Base-by-base conservation (phyloP, 371 early-diverging fungal species). In the Parasitella parasitica region DNA sequence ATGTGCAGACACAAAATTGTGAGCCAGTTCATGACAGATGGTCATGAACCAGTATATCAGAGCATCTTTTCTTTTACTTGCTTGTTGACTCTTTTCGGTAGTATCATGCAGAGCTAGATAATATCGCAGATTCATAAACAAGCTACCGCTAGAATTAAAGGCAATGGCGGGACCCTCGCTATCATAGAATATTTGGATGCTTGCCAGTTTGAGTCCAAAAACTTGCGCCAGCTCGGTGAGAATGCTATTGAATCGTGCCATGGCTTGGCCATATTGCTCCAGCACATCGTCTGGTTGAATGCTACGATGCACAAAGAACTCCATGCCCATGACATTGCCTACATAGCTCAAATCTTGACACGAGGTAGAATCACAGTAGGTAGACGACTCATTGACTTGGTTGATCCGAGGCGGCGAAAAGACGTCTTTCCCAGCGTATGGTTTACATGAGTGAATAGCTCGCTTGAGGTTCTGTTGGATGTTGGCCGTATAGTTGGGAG, bases 21-120 rank as follows among this genome's bases (percentile, higher is more conserved):
- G 96, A 3, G 91, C 94, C 58, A 96, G 69, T 72, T 94, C 96
- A 69, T 96, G 96, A 63, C 92, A 91, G n/a, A 86, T 69, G 2
- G 87, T 90, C 86, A 94, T 87, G 69, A 91, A 95, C 95, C 94
- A 94, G 66, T 91, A 93, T 52, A 88, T 89, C 60, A 84, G 58
- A 0, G 83, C 81, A 28, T 89, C 88, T 18, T 76, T 75, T 4
- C 67, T 60, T 46, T 84, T 80, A 36, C 55, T 51, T 30, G 38
- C 56, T 43, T 61, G 53, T 30, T 64, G 67, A 0, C 64, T 52
- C 1, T n/a, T 20, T 2, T 54, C 16, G 1, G 22, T 18, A 0
- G 60, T 30, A 49, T 84, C 85, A 58, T 92, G 91, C 53, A 94
- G 66, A 0, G 83, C 86, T 7, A 89, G 69, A 72, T 88, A 96